A percentile compares a stretch with the other conserved stretches of the same genome.
Conservation (phyloP, 345 rosid species). For the Geranium rotundifolium region DNA sequence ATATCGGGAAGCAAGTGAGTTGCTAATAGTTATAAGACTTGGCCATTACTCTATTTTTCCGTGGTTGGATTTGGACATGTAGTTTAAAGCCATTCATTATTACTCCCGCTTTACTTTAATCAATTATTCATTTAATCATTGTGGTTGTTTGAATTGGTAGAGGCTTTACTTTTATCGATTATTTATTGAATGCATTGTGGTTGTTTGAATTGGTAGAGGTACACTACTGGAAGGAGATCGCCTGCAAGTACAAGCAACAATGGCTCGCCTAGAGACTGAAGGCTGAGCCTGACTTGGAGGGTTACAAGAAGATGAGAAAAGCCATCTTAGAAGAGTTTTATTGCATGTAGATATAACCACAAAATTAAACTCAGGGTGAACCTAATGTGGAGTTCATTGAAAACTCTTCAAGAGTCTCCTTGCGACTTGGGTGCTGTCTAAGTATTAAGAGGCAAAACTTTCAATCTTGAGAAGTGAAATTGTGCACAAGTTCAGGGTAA, state of each 20-base stretch:
- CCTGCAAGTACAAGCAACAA: slow-evolving; percentile 32
- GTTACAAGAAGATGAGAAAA: not conserved
- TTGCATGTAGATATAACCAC: not conserved
- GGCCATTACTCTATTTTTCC: not conserved
- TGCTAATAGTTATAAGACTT: not conserved
- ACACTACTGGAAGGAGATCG: slow-evolving; percentile 43
- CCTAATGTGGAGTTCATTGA: not conserved
- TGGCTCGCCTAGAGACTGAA: slow-evolving; percentile 50
- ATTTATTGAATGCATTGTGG: not conserved
- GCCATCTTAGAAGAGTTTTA: not conserved
- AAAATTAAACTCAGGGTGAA: not conserved
- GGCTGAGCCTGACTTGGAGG: slow-evolving; percentile 5
- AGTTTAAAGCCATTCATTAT: not conserved
- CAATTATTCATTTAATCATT: no score
- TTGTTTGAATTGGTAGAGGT: slow-evolving; percentile 17
- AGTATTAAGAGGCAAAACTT: not conserved
- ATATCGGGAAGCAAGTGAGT: slow-evolving; percentile 66
- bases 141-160: slow-evolving; percentile 9
- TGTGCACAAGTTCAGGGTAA: not conserved
- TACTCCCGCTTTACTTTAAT: not conserved
- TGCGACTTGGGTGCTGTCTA: not conserved
- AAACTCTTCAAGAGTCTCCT: not conserved
- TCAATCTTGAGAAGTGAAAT: not conserved
- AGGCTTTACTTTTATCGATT: not conserved
- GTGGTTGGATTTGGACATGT: not conserved